phyloP scores from a whole-genome alignment of 2,329 filamentous ascomycete genomes.

The Ascochyta clinopodiicola region DNA sequence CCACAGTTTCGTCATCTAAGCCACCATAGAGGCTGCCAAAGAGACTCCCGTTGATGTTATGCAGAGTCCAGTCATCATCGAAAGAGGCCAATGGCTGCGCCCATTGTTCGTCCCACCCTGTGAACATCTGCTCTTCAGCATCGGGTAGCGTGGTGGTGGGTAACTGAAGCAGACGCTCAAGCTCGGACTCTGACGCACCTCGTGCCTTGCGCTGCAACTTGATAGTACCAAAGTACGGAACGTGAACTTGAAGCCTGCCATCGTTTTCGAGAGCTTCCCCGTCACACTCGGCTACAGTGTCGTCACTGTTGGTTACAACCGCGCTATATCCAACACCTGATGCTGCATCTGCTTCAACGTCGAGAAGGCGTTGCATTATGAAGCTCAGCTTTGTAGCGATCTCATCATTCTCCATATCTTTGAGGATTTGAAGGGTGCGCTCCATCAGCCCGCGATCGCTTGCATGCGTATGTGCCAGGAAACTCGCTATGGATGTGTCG shows the following conservation, averaged over 20 bases:
- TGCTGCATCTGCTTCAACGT: conserved; percentile 22
- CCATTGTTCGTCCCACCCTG: not conserved
- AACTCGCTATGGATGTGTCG: conserved; percentile 2
- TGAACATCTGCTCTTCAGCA: not conserved
- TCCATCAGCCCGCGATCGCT: conserved; percentile 27
- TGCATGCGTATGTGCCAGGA: conserved; percentile 18
- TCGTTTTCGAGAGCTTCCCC: conserved; percentile 21
- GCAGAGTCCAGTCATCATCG: conserved; percentile 20
- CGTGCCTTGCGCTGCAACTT: conserved; percentile 4
- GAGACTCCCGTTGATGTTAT: conserved; percentile 15
- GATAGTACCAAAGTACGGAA: conserved; percentile 33
- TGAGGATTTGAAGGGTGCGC: conserved; percentile 20
- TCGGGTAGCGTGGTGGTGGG: not conserved
- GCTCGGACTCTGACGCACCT: too few relatives aligned
- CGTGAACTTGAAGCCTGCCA: conserved; percentile 16
- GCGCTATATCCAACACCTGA: conserved; percentile 19
- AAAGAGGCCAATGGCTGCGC: not conserved
- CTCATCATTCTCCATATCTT: conserved; percentile 10
- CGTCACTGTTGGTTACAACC: conserved; percentile 20
- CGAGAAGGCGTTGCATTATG: conserved; percentile 22
- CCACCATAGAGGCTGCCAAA: too few relatives aligned
- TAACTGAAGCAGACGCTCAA: too few relatives aligned
- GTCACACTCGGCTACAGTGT: conserved; percentile 28
- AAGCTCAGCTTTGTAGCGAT: conserved; percentile 19
- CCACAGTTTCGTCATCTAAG: too few relatives aligned